Base-by-base conservation (phyloP, 1,284 basidiomycete genomes). In the Rhizopogon hawkerae region DNA sequence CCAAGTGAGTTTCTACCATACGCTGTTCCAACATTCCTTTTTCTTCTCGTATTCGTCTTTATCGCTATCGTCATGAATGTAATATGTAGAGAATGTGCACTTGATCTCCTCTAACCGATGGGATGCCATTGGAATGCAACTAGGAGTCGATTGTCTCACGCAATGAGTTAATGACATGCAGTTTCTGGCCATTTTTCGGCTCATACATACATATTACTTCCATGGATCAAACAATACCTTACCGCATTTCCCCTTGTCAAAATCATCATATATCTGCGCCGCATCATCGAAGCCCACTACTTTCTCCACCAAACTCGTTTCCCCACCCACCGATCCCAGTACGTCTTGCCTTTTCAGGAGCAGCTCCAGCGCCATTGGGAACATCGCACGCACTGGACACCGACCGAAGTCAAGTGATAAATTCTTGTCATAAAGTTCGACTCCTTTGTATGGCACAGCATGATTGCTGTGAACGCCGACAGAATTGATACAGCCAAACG, bases 361-460 rank as follows among this genome's bases (percentile, higher is more conserved):
- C 18, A 92, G 66, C 58, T 85, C 79, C 35, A 88, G 73, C 0
- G 88, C 89, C 48, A 79, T 67, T 2, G 82, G 82, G 56, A 90
- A 85, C 75, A 91, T 83, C 0, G 85, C 80, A 11, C 84, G 76
- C 5, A 89, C 91, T 13, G 89, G 90, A 61, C 92, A 95, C 13
- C 92, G 77, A 7, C 92, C 92, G 62, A 92, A 92, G 57, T 87
- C 83, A 47, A 89, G 70, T 1, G 81, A 83, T 4, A 85, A 74
- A 60, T 92, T 93, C 69, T 92, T 92, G 68, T 81, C 75, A 66
- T 94, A 95, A 37, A 89, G 64, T 38, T 81, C 70, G 6, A 72
- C 67, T 10, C 84, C 83, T 5, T 72, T 78, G 57, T 81, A 81
- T 0, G 84, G 84, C 29, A 86, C 55, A 7, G 64, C 71, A 0